A percentile compares a stretch with the other conserved stretches of the same genome.
These are phyloP conservation scores for Tulasnella sp. DNA, from an alignment of 768 basidiomycete species.

Conservation along the genomic window DNA sequence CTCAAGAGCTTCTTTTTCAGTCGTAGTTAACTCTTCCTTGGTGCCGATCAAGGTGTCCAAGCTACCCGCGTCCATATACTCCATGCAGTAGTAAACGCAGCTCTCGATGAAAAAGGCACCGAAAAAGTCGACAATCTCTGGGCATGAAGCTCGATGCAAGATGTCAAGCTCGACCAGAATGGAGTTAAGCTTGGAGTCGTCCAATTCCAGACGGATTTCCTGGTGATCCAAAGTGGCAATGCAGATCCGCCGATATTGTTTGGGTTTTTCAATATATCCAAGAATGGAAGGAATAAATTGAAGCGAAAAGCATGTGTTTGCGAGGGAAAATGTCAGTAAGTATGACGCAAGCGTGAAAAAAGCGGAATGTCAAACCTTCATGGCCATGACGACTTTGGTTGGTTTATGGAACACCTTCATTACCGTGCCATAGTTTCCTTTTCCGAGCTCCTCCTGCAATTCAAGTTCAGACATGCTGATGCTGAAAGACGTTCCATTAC, in stretches of 20 bases:
- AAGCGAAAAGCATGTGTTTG: too few relatives aligned
- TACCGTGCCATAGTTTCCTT: constrained; percentile 95
- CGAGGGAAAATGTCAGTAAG: constrained; percentile 10
- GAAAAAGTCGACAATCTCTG: constrained; percentile 94
- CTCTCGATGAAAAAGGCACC: constrained; percentile 99
- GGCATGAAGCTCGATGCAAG: constrained; percentile 81
- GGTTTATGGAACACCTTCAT: constrained; percentile 90
- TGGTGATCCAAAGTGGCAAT: too few relatives aligned
- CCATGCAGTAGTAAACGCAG: constrained; percentile 99
- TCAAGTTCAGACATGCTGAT: constrained; percentile 93
- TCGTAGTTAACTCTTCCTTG: not conserved
- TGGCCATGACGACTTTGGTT: constrained; percentile 92
- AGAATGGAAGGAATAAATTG: too few relatives aligned
- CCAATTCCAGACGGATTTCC: constrained; percentile 97
- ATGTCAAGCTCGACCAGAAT: constrained; percentile 99
- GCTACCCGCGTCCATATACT: constrained; percentile 98
- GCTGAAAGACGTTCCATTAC: constrained; percentile 74
- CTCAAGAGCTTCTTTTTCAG: not conserved
- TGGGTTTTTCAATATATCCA: too few relatives aligned
- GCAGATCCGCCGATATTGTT: not conserved
- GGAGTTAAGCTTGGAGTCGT: constrained; percentile 81
- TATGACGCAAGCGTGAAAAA: not conserved
- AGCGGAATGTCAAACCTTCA: constrained; percentile 58
- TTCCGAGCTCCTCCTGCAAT: constrained; percentile 84
- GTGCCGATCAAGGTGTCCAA: constrained; percentile 55